A percentile compares a stretch with the other conserved stretches of the same genome.
Evolutionary conservation across 140 eudicot genomes (phyloP).

Genomic region (Ambrosia hybrid): DNA sequence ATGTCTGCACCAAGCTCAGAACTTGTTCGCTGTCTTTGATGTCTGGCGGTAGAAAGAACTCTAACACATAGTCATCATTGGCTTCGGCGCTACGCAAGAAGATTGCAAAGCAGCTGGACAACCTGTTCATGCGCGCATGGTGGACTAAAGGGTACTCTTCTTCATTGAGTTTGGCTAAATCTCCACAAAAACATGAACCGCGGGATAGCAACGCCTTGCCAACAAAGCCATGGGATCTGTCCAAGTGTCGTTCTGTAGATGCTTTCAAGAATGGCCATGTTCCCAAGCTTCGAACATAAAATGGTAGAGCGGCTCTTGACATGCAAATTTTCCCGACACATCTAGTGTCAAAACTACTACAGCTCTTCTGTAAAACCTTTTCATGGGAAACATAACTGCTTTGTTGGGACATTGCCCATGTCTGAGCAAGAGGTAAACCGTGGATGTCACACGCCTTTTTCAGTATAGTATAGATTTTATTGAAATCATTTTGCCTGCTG

Average conservation of each 20-base stretch:
- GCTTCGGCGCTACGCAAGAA: neutral
- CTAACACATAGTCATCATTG: conserved; percentile 6
- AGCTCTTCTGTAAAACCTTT: neutral
- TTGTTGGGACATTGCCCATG: neutral
- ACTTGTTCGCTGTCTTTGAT: neutral
- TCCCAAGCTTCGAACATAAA: conserved; percentile 1
- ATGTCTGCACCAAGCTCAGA: conserved; percentile 22
- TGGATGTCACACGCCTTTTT: conserved; percentile 23
- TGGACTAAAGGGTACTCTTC: conserved; percentile 15
- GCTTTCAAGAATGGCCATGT: conserved; percentile 6
- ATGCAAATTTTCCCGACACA: conserved; percentile 12
- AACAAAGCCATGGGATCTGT: neutral
- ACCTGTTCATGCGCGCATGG: neutral
- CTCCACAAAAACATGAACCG: conserved; percentile 8
- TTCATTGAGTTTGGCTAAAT: neutral
- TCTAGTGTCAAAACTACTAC: conserved; percentile 6
- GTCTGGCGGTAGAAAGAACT: conserved; percentile 27
- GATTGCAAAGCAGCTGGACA: conserved; percentile 14
- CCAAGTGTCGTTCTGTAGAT: neutral
- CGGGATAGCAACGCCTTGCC: neutral
- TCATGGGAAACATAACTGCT: neutral
- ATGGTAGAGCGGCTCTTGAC: neutral
- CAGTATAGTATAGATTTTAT: neutral
- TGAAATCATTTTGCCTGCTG: neutral
- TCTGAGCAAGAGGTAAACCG: conserved; percentile 1